Percentiles rank a stretch among this genome's conserved stretches.
Conservation (phyloP, 2,329 filamentous ascomycete genomes). For the Berkeleyomyces basicola region DNA sequence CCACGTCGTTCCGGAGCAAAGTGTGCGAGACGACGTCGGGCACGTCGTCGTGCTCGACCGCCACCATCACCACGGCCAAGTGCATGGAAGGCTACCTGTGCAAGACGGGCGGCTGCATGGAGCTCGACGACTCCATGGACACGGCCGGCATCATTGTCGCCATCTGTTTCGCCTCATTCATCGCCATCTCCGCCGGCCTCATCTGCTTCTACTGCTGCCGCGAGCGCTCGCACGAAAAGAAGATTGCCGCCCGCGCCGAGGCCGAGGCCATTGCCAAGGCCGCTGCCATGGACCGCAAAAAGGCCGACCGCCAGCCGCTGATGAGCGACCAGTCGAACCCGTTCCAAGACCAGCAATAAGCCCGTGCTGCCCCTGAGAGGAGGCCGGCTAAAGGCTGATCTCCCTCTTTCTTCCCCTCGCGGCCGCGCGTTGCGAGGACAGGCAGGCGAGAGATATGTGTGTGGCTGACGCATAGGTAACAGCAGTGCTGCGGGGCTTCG, state of each 20-base stretch:
- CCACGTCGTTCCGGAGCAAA: slow-evolving; percentile 20
- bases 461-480: background rate
- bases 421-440: background rate
- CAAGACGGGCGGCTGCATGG: slow-evolving; percentile 29
- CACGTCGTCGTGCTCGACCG: slow-evolving; percentile 26
- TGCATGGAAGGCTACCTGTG: slow-evolving; percentile 32
- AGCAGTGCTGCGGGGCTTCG: background rate
- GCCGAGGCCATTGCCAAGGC: slow-evolving; percentile 33
- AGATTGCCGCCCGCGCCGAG: slow-evolving; percentile 29
- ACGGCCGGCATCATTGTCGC: slow-evolving; percentile 31
- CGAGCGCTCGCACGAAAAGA: slow-evolving; percentile 30
- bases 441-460: background rate
- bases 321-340: slow-evolving; percentile 22
- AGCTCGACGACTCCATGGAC: slow-evolving; percentile 24
- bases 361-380: slow-evolving; percentile 8
- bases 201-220: slow-evolving; percentile 36
- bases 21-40: slow-evolving; percentile 19
- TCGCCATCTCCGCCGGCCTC: slow-evolving; percentile 23
- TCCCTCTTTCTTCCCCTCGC: background rate
- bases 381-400: slow-evolving; percentile 10
- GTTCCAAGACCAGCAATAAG: slow-evolving; percentile 22
- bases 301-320: slow-evolving; percentile 23
- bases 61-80: slow-evolving; percentile 20
- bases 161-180: slow-evolving; percentile 28
- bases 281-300: slow-evolving; percentile 25